Evolutionary conservation across 2,329 filamentous ascomycete genomes (phyloP), one percentile per base, ranked within the genome.

Genomic region (Fusarium virguliforme): DNA sequence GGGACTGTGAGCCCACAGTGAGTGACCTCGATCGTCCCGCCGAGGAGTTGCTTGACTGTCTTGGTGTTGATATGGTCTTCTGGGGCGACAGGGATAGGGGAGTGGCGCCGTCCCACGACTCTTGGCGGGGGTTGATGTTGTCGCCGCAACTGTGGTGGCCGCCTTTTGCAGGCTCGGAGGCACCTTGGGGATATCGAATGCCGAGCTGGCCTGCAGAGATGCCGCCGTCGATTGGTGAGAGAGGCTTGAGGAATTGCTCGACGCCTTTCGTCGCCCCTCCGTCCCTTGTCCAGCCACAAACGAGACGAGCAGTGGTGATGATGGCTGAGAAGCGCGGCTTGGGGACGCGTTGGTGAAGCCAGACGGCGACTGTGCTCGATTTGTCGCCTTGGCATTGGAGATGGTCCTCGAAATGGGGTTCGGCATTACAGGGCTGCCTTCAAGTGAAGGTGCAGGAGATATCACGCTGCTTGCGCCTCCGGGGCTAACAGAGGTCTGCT

Each of bases 1-100:
- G 94, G 12, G 96, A 98, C 80, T 97, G 94, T 13, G 96, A 98
- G 8, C 95, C 95, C 38, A 98, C 92, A 0, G 96, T 99, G 75
- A 97, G 89, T 30, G 96, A 98, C 61, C 96, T 88, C 56, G 94
- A 92, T 54, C 95, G 89, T 12, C 89, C 88, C 51, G 88, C 86
- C n/a, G 90, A 86, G 18, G 90, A 85, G 70, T 86, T 87, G 72
- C 89, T 90, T 4, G 79, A 79, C 67, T 92, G 90, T 50, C 89
- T 86, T 41, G 90, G 89, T 3, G 88, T 90, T 1, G 86, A 81
- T 51, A 88, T 78, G 2, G 85, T 78, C 80, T 93, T 94, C 60
- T 91, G 90, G 0, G 92, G 91, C 7, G 89, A 91, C 7, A 85
- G 80, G 13, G 84, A 86, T 69, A 87, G 82, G 54, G 81, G 87